phyloP scores from a whole-genome alignment of 1,139 yeast species.

The Debaryomycetaceae sp. region DNA sequence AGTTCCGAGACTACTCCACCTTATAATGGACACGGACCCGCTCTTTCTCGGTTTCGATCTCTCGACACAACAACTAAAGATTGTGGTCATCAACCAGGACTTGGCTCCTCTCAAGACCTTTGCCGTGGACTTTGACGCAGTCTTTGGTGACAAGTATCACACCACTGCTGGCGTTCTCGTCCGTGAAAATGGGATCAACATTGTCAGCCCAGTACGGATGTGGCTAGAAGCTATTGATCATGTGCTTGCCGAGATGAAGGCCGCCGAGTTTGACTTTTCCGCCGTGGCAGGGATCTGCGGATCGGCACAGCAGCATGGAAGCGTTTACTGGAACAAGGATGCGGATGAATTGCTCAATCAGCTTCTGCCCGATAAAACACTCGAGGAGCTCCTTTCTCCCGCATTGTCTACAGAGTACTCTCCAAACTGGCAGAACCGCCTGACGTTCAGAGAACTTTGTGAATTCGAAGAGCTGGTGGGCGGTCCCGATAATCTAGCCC shows the following conservation, averaged over 20 bases:
- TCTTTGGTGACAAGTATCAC: constrained; percentile 42
- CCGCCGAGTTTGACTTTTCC: constrained; percentile 43
- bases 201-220: constrained; percentile 75
- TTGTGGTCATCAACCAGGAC: constrained; percentile 49
- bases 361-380: constrained; percentile 10
- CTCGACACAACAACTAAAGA: constrained; percentile 83
- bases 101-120: constrained; percentile 47
- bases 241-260: constrained; percentile 44
- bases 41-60: constrained; percentile 68
- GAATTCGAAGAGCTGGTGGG: constrained; percentile 44
- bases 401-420: constrained; percentile 58
- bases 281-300: constrained; percentile 68
- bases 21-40: no score
- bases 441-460: constrained; percentile 60
- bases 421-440: constrained; percentile 94
- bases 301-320: constrained; percentile 89
- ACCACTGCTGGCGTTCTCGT: constrained; percentile 64
- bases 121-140: constrained; percentile 63
- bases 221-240: constrained; percentile 80
- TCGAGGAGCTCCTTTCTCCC: constrained; percentile 25
- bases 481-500: constrained; percentile 55
- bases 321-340: constrained; percentile 61
- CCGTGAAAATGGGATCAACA: constrained; percentile 37
- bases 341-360: constrained; percentile 30
- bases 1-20: constrained; percentile 6